These are phyloP conservation scores for Vigna mungo DNA, from an alignment of 306 rosid species.

Conservation along the genomic window DNA sequence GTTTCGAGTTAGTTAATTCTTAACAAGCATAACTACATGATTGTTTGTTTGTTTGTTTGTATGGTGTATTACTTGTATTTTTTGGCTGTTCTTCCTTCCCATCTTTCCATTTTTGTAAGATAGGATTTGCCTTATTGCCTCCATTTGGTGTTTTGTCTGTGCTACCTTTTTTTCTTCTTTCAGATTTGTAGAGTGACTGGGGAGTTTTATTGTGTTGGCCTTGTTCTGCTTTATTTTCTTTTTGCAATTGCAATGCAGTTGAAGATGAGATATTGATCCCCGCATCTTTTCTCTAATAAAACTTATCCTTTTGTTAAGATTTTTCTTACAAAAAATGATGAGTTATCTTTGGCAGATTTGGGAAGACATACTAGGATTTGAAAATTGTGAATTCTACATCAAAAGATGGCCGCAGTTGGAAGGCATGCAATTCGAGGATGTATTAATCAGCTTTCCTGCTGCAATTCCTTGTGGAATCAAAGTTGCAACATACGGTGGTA, in stretches of 20 bases:
- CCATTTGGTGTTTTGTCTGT: constrained; percentile 23
- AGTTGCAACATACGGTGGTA: constrained; percentile 80
- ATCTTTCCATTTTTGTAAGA: neutral
- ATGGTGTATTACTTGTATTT: neutral
- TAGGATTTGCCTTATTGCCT: constrained; percentile 1
- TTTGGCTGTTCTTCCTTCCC: neutral
- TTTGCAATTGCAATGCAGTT: constrained; percentile 1
- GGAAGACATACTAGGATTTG: constrained; percentile 98
- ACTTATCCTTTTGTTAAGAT: neutral
- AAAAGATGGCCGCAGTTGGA: constrained; percentile 90
- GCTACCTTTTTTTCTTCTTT: neutral
- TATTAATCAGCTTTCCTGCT: constrained; percentile 78
- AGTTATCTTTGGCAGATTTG: constrained; percentile 68
- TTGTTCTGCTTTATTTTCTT: constrained; percentile 10
- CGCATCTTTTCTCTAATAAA: neutral
- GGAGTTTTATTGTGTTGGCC: neutral
- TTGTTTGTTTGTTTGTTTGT: constrained; percentile 23
- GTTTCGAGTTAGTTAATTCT: constrained; percentile 6
- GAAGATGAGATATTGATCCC: constrained; percentile 16
- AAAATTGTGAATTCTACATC: constrained; percentile 93
- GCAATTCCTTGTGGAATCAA: constrained; percentile 97
- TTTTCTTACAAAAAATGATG: constrained; percentile 23
- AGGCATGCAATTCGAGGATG: constrained; percentile 82
- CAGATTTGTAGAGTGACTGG: constrained; percentile 7
- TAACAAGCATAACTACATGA: constrained; percentile 29